Conservation (phyloP, 768 basidiomycete genomes). For the Lepiota venenata region DNA sequence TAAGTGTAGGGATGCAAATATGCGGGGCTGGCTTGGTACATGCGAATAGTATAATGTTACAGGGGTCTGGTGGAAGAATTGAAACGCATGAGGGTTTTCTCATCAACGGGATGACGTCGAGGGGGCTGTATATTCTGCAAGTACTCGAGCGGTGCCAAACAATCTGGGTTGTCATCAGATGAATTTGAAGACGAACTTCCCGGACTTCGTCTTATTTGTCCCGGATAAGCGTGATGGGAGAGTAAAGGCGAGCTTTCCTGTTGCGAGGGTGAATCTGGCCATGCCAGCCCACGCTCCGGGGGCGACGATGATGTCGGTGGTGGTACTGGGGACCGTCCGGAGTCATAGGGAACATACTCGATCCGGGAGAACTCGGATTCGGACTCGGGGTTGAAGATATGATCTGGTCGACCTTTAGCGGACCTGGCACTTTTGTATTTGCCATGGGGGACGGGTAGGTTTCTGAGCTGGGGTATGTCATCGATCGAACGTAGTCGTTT, state of each 20-base stretch:
- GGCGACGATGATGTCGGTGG: conserved; percentile 18
- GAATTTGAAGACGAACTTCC: conserved; percentile 26
- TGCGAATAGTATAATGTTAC: conserved; percentile 1
- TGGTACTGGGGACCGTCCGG: conserved; percentile 19
- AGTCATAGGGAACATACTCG: conserved; percentile 44
- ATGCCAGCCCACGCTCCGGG: conserved; percentile 15
- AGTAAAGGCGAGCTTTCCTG: conserved; percentile 12
- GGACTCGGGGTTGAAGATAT: conserved; percentile 43
- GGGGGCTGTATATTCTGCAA: conserved; percentile 60
- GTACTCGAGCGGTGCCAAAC: conserved; percentile 67
- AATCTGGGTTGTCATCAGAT: conserved; percentile 25
- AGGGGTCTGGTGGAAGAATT: conserved; percentile 20
- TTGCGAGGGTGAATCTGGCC: conserved; percentile 15
- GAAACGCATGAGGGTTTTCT: conserved; percentile 39
- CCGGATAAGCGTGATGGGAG: conserved; percentile 8
- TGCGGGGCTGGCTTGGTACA: background rate
- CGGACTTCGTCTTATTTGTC: conserved; percentile 20
- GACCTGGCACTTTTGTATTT: conserved; percentile 72
- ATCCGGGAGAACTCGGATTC: conserved; percentile 36
- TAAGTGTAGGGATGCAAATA: background rate
- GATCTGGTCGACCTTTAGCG: conserved; percentile 53
- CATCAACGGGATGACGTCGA: conserved; percentile 66
- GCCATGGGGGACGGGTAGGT: conserved; percentile 57
- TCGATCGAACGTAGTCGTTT: conserved; percentile 59
- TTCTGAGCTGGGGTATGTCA: conserved; percentile 50